These are phyloP conservation scores for Spencermartinsiella ligniputridi DNA, from an alignment of 1,139 yeast species.

Conservation along the genomic window DNA sequence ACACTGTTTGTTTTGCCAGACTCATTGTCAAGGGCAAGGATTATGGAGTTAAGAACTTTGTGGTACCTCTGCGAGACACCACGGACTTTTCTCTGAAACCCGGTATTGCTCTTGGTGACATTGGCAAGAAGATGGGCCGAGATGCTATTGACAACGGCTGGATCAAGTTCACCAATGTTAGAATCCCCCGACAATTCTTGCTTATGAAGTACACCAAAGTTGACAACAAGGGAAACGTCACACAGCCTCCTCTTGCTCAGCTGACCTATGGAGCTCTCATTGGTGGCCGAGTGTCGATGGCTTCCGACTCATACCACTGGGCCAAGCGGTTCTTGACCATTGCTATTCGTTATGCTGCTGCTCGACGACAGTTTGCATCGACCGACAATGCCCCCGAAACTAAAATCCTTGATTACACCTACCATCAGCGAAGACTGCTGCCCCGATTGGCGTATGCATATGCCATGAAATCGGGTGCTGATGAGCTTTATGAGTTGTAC, in stretches of 20 bases:
- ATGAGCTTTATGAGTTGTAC: slow-evolving; percentile 55
- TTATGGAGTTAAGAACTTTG: slow-evolving; percentile 86
- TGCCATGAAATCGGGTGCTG: slow-evolving; percentile 71
- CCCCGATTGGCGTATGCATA: slow-evolving; percentile 80
- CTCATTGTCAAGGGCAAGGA: slow-evolving; percentile 77
- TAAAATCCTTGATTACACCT: slow-evolving; percentile 67
- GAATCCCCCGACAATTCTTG: slow-evolving; percentile 81
- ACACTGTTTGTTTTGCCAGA: slow-evolving; percentile 76
- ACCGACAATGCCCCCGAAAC: slow-evolving; percentile 37
- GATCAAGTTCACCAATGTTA: slow-evolving; percentile 81
- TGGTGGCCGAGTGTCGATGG: slow-evolving; percentile 90
- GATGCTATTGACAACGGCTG: slow-evolving; percentile 80
- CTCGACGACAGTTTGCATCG: slow-evolving; percentile 78
- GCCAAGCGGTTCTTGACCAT: slow-evolving; percentile 77
- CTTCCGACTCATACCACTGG: slow-evolving; percentile 73
- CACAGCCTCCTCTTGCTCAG: slow-evolving; percentile 71
- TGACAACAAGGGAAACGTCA: slow-evolving; percentile 62
- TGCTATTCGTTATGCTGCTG: slow-evolving; percentile 84
- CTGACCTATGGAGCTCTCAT: slow-evolving; percentile 81
- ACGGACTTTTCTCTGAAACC: slow-evolving; percentile 62
- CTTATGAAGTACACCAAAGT: slow-evolving; percentile 76
- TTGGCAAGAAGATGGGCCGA: slow-evolving; percentile 92
- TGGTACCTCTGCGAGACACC: slow-evolving; percentile 79
- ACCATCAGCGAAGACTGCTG: slow-evolving; percentile 80
- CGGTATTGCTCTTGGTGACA: slow-evolving; percentile 83